These are phyloP conservation scores for Avena eriantha DNA, from an alignment of 176 grass and related monocot species.

Conservation along the genomic window DNA sequence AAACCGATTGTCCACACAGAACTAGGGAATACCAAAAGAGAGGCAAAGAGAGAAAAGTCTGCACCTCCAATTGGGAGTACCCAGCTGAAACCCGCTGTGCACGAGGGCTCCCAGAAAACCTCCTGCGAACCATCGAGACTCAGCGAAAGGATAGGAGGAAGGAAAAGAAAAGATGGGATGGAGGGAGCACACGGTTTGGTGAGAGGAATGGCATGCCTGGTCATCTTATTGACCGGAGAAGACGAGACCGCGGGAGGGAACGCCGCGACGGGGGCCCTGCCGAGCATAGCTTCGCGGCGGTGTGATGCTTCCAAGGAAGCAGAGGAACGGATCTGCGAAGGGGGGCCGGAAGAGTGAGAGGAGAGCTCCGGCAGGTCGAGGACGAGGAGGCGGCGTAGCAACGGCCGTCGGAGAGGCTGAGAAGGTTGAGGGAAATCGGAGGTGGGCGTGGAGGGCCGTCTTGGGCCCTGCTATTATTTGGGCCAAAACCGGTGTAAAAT, in stretches of 20 bases:
- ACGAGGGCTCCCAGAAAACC: conserved; percentile 13
- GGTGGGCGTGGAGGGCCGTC: background rate
- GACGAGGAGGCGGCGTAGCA: background rate
- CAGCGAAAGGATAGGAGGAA: background rate
- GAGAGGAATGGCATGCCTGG: background rate
- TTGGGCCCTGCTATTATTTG: background rate
- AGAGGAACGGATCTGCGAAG: background rate
- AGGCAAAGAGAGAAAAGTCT: background rate
- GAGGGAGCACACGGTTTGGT: background rate
- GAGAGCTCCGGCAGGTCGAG: background rate
- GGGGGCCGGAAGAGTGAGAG: background rate
- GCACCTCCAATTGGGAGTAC: conserved; percentile 64
- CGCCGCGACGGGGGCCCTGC: background rate
- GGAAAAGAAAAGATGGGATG: background rate
- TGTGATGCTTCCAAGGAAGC: background rate
- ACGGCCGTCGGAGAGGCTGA: background rate
- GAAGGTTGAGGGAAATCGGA: background rate
- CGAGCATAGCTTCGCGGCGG: background rate
- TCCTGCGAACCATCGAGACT: background rate
- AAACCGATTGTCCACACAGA: background rate
- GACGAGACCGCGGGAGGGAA: background rate
- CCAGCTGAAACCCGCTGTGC: conserved; percentile 23
- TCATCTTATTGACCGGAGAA: background rate
- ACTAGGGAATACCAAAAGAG: background rate
- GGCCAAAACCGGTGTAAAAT: background rate